phyloP scores from a whole-genome alignment of 805 yeast genomes.

The Metschnikowia similis region DNA sequence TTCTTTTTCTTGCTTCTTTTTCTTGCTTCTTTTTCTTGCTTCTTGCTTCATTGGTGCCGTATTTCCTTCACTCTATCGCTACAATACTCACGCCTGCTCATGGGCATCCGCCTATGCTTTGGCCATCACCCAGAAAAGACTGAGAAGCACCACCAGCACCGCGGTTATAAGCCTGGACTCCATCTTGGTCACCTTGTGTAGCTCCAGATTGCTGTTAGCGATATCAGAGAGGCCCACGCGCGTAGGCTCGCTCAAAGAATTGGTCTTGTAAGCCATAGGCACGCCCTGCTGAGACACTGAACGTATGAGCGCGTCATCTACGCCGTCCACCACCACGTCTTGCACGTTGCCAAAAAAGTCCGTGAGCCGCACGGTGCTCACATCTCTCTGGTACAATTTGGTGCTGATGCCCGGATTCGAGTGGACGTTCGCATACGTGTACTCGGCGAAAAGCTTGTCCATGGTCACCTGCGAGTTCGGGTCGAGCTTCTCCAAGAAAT shows the following conservation, averaged over 20 bases:
- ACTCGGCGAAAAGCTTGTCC: slow-evolving; percentile 79
- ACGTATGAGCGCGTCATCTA: slow-evolving; percentile 44
- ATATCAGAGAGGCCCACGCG: slow-evolving; percentile 6
- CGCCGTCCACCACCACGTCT: slow-evolving; percentile 60
- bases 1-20: too few species aligned
- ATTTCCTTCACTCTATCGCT: too few species aligned
- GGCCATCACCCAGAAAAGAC: slow-evolving; percentile 15
- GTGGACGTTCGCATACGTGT: slow-evolving; percentile 80
- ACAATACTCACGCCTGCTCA: too few species aligned
- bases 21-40: too few species aligned
- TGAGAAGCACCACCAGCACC: slow-evolving; percentile 15
- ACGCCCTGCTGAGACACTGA: slow-evolving; percentile 6
- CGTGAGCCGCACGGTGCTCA: slow-evolving; percentile 69
- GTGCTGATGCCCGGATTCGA: slow-evolving; percentile 91
- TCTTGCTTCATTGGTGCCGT: too few species aligned
- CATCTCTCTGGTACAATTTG: slow-evolving; percentile 66
- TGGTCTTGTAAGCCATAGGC: not conserved
- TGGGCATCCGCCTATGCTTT: slow-evolving; percentile 1
- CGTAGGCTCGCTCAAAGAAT: not conserved
- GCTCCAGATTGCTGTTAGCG: slow-evolving; percentile 6
- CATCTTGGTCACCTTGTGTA: slow-evolving; percentile 14
- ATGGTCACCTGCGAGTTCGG: slow-evolving; percentile 71
- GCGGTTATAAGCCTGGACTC: slow-evolving; percentile 14
- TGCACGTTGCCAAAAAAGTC: slow-evolving; percentile 95
- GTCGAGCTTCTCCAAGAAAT: slow-evolving; percentile 77